phyloP scores from a whole-genome alignment of 768 basidiomycete genomes.

The Pilatotrama ljubarskyi region DNA sequence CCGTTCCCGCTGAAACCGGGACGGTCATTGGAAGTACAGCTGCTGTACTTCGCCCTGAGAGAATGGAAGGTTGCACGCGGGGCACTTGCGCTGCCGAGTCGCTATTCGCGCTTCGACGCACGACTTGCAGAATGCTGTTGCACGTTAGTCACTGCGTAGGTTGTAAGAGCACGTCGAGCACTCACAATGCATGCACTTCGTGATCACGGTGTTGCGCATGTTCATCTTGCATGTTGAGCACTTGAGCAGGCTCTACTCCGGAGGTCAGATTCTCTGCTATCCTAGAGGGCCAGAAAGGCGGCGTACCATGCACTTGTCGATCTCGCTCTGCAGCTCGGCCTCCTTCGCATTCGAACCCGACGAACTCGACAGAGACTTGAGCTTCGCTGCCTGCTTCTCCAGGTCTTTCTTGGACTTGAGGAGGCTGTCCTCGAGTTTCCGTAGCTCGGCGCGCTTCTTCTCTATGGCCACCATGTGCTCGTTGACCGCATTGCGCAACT shows the following conservation, averaged over 20 bases:
- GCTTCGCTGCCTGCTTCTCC: constrained; percentile 48
- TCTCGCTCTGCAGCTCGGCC: constrained; percentile 46
- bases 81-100: constrained; percentile 92
- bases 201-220: constrained; percentile 78
- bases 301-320: constrained; percentile 59
- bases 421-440: constrained; percentile 50
- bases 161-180: constrained; percentile 20
- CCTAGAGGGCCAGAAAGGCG: too few relatives aligned
- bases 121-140: constrained; percentile 76
- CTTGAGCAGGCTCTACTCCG: constrained; percentile 69
- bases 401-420: constrained; percentile 49
- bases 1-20: not conserved
- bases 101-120: constrained; percentile 87
- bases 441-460: constrained; percentile 39
- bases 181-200: constrained; percentile 92
- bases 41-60: constrained; percentile 80
- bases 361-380: constrained; percentile 39
- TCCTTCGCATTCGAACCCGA: constrained; percentile 32
- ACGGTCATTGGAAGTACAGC: constrained; percentile 54
- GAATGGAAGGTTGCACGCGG: constrained; percentile 81
- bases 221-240: constrained; percentile 85
- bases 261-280: not conserved
- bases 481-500: constrained; percentile 12
- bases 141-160: not conserved
- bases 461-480: constrained; percentile 39